Base-by-base conservation (phyloP, 768 basidiomycete species). In the Suillus cothurnatus region DNA sequence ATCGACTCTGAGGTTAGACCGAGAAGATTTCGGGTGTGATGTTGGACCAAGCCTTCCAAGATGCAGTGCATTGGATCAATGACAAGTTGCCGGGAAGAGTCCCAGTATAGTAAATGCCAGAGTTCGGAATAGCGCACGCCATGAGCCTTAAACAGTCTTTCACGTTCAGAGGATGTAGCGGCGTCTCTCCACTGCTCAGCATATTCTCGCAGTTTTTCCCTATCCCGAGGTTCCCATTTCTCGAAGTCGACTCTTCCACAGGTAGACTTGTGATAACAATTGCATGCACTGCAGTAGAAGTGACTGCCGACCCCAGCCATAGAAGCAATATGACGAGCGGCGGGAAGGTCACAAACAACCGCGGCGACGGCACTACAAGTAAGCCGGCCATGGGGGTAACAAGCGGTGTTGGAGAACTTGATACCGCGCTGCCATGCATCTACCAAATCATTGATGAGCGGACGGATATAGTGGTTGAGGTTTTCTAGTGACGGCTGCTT, bases 11-110 rank as follows among this genome's bases (percentile, higher is more conserved):
- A 64, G 0, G 62, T 68, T 21, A 71, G 19, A 9, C 67, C 28
- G 19, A 61, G 38, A 21, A 55, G n/a, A 60, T 45, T 45, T 21
- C 2, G 19, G 21, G 47, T 49, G 2, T 49, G 47, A n/a, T 49
- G n/a, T 12, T 4, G 47, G 14, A 49, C 47, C n/a, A 49, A 23
- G 6, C 47, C 47, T 49, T 49, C 47, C 47, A 75, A 72, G 2
- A 81, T 65, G n/a, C 73, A 72, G 45, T 82, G 81, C 79, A 82
- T 82, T 1, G 72, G 63, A 49, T 82, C 79, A 26, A 80, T 69
- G 0, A 77, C 71, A 1, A 71, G 52, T 41, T 71, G 76, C 1
- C 26, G 52, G 6, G 71, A 72, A 6, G 73, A 72, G 45, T 80
- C 68, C 72, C 76, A 81, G 67, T 81, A 81, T 0, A 77, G 75